Evolutionary conservation across 2,329 filamentous ascomycete species (phyloP), one percentile per base, ranked within the genome.

Genomic region (Meredithiella fracta): DNA sequence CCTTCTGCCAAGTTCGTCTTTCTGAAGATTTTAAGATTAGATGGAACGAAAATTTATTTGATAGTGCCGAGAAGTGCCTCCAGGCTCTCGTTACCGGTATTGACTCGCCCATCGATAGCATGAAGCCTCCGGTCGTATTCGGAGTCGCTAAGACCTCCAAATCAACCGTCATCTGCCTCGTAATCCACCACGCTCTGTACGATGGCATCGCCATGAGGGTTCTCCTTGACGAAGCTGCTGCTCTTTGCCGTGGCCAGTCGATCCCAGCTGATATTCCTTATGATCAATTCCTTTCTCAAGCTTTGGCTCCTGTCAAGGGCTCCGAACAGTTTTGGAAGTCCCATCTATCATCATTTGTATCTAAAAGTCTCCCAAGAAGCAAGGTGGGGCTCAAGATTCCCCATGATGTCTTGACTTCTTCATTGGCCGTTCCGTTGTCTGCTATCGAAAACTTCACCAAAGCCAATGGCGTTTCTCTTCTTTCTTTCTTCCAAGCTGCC

Each of bases 141-240:
- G 72, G 70, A 0, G 53, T 72, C 0, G 66, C 79, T 22, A 60
- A 61, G 8, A 62, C 66, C 1, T 62, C 62, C 4, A 64, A 62
- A 0, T 63, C 59, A 0, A 53, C 58, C 0, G 73, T 73, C 47
- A 62, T 74, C 1, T 82, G 71, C 0, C 75, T 75, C 51, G 66
- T 72, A 38, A 81, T 71, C 62, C 89, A 95, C 62, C 90, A 96
- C 67, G 86, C 87, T 1, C 70, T 95, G 0, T 94, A 95, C 62
- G 90, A 96, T 67, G 90, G 85, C 0, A 80, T 84, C 37, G 87
- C 88, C 0, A 83, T 95, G 63, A 70, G 74, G 0, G 72, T 74
- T 7, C 74, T 91, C 23, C 67, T 76, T 0, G 89, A 95, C 63
- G 70, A 94, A 1, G 80, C 92, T 62, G 65, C 70, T 1, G 17